Percentiles rank a stretch among this genome's conserved stretches.
Evolutionary conservation across 306 rosid species (phyloP).

Genomic region (Glycyrrhiza uralensis): DNA sequence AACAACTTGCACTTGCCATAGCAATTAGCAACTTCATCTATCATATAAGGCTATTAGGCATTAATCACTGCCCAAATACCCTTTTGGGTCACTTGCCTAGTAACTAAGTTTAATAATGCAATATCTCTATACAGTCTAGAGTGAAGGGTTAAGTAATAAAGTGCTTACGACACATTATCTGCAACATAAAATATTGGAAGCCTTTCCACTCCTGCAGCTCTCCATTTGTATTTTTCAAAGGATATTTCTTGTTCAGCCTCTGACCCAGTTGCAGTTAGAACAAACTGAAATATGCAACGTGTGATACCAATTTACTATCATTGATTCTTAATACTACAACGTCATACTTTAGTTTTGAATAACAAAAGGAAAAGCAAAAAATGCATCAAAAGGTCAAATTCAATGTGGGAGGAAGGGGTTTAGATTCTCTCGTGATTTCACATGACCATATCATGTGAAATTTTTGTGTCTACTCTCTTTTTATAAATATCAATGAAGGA

Average conservation of each 20-base stretch:
- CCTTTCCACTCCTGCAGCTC: slow-evolving; percentile 57
- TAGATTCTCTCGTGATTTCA: not conserved
- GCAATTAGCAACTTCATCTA: not conserved
- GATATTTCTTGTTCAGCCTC: slow-evolving; percentile 72
- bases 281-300: slow-evolving; percentile 63
- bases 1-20: not conserved
- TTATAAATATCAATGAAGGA: not conserved
- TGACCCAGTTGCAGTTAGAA: slow-evolving; percentile 79
- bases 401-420: not conserved
- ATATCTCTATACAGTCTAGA: slow-evolving; percentile 1
- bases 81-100: slow-evolving; percentile 8
- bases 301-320: not conserved
- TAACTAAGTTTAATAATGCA: not conserved
- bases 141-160: slow-evolving; percentile 19
- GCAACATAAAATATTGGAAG: slow-evolving; percentile 80
- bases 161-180: slow-evolving; percentile 73
- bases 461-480: not conserved
- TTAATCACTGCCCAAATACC: slow-evolving; percentile 5
- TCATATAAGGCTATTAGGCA: not conserved
- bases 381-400: not conserved
- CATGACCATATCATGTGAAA: not conserved
- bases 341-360: slow-evolving; percentile 9
- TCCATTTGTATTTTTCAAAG: slow-evolving; percentile 57
- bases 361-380: not conserved
- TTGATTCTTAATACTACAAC: not conserved